A percentile compares a stretch with the other conserved stretches of the same genome.
Evolutionary conservation across 2,329 filamentous ascomycete species (phyloP).

Genomic region (Aspergillus uvarum): DNA sequence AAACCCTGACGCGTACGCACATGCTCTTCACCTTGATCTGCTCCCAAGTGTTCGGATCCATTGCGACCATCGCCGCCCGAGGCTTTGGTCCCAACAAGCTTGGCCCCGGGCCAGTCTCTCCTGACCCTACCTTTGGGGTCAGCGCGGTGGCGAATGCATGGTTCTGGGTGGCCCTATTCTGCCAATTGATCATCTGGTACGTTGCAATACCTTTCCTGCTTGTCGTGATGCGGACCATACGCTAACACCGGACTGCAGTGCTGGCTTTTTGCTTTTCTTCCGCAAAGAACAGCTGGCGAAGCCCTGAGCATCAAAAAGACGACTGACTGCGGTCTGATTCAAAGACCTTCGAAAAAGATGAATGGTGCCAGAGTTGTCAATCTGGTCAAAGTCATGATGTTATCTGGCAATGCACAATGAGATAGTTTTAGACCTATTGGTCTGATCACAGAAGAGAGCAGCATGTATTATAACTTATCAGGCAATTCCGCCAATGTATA

Average conservation of each 20-base stretch:
- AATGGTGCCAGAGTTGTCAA: no score
- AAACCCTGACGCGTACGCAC: conserved; percentile 63
- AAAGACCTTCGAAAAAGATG: no score
- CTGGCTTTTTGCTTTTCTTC: conserved; percentile 43
- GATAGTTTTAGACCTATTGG: no score
- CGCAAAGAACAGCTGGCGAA: conserved; percentile 45
- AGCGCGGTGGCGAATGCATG: conserved; percentile 49
- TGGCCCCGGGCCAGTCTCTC: conserved; percentile 61
- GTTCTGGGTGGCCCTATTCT: conserved; percentile 60
- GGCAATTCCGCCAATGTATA: no score
- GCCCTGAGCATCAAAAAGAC: conserved; percentile 24
- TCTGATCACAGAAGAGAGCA: no score
- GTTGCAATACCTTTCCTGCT: neutral
- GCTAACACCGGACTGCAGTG: conserved; percentile 4
- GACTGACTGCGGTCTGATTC: no score
- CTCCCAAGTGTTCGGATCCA: conserved; percentile 61
- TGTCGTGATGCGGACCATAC: no score
- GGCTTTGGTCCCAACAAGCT: conserved; percentile 60
- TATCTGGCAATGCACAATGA: no score
- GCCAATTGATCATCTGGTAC: conserved; percentile 55
- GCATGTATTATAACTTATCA: no score
- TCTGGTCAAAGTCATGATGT: no score
- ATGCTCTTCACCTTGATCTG: conserved; percentile 59
- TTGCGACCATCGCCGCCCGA: conserved; percentile 61
- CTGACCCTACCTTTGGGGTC: conserved; percentile 55